A percentile compares a stretch with the other conserved stretches of the same genome.
Evolutionary conservation across 2,329 filamentous ascomycete species (phyloP).

Genomic region (Calonectria hongkongensis): DNA sequence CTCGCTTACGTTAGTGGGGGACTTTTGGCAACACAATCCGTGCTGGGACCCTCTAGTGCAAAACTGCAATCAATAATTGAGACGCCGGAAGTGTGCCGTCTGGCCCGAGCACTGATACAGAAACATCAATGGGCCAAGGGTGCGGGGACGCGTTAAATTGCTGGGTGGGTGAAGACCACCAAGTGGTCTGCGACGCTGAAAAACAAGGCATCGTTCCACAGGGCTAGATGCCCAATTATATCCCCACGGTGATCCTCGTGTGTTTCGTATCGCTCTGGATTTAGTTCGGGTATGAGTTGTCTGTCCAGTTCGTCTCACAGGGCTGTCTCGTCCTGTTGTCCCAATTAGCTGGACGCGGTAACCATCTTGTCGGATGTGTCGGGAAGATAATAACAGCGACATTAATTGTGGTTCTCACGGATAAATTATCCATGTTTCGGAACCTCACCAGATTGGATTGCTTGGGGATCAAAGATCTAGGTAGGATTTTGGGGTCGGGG

Average conservation of each 20-base stretch:
- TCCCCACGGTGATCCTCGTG: not conserved
- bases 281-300: not conserved
- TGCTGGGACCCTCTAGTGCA: not conserved
- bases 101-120: not conserved
- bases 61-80: not conserved
- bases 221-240: not conserved
- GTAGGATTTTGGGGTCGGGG: not conserved
- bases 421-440: constrained; percentile 3
- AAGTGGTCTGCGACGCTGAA: not conserved
- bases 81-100: not conserved
- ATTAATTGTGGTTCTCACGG: not conserved
- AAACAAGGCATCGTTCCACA: not conserved
- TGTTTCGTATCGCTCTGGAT: not conserved
- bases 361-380: not conserved
- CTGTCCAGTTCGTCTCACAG: not conserved
- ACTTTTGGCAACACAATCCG: not conserved
- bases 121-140: constrained; percentile 1
- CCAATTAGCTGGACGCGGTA: not conserved
- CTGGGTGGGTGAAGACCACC: constrained; percentile 6
- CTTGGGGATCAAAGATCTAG: not conserved
- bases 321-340: not conserved
- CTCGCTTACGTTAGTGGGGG: not conserved
- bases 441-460: not conserved
- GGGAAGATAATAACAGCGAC: constrained; percentile 1
- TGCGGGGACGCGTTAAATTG: constrained; percentile 6